Evolutionary conservation across 2,329 filamentous ascomycete genomes (phyloP).

Genomic region (Claviceps pazoutovae): DNA sequence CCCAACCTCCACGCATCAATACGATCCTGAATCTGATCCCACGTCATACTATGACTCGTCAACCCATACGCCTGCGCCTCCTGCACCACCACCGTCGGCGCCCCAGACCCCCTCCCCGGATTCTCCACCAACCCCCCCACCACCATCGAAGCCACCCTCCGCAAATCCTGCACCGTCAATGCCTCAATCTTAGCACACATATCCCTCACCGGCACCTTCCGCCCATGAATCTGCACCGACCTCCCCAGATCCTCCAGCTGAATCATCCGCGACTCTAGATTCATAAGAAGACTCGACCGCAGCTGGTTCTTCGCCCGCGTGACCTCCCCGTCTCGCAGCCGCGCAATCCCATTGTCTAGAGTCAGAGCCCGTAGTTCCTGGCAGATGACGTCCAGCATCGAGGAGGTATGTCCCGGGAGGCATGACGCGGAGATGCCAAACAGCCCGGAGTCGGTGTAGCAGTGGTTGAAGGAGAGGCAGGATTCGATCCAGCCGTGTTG

Average conservation of each 20-base stretch:
- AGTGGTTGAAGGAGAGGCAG: constrained; percentile 93
- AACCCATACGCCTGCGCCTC: constrained; percentile 67
- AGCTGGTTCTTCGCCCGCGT: constrained; percentile 94
- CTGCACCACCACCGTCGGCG: constrained; percentile 88
- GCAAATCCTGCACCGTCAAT: constrained; percentile 66
- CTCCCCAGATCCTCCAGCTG: constrained; percentile 91
- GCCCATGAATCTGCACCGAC: constrained; percentile 92
- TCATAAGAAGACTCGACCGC: constrained; percentile 82
- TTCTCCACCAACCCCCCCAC: constrained; percentile 68
- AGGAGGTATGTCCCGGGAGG: constrained; percentile 58
- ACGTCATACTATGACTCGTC: constrained; percentile 54
- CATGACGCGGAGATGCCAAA: constrained; percentile 90
- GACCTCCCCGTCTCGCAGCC: constrained; percentile 65
- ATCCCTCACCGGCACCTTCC: constrained; percentile 79
- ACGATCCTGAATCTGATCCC: constrained; percentile 80
- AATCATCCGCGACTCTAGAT: constrained; percentile 92
- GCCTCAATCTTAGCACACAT: constrained; percentile 83
- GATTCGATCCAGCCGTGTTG: constrained; percentile 96
- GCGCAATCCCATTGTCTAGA: constrained; percentile 57
- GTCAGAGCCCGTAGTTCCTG: constrained; percentile 71
- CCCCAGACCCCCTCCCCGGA: constrained; percentile 62
- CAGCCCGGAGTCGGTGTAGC: constrained; percentile 87
- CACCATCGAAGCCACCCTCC: constrained; percentile 65
- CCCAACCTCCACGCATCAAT: constrained; percentile 78
- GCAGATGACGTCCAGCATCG: constrained; percentile 93